Conservation (phyloP, 2,329 filamentous ascomycete species). For the Nectriaceae sp. region DNA sequence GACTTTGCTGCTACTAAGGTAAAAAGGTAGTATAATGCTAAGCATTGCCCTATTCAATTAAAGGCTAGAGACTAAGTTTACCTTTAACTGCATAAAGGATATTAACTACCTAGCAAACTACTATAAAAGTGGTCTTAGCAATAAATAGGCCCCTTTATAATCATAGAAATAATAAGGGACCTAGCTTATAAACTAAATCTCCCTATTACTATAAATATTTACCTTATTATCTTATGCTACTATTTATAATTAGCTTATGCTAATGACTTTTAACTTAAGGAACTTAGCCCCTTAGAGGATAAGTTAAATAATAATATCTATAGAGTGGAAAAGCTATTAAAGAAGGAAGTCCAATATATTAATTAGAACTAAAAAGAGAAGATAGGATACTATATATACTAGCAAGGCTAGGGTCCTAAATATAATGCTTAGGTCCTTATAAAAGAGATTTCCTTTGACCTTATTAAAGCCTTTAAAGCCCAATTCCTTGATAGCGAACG, state of each 20-base stretch:
- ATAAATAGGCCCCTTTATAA: neutral
- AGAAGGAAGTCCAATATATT: neutral
- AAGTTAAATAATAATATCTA: neutral
- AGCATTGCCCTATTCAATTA: neutral
- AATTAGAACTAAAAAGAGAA: neutral
- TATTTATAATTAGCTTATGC: constrained; percentile 1
- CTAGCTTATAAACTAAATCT: constrained; percentile 2
- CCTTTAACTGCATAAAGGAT: neutral
- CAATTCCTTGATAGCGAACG: neutral
- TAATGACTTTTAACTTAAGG: neutral
- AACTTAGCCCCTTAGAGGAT: neutral
- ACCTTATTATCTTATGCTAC: constrained; percentile 1
- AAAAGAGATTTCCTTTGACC: neutral
- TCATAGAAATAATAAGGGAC: neutral
- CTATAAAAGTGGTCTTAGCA: neutral
- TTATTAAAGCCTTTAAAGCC: neutral
- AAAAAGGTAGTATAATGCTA: constrained; percentile 3
- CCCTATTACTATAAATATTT: neutral
- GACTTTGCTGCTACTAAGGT: constrained; percentile 3
- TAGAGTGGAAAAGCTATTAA: neutral
- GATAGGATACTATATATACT: neutral
- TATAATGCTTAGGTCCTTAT: neutral
- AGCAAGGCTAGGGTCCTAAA: neutral
- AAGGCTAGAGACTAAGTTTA: constrained; percentile 1
- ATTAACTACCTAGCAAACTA: neutral